Evolutionary conservation across 768 basidiomycete species (phyloP).

Genomic region (Mycena latifolia): DNA sequence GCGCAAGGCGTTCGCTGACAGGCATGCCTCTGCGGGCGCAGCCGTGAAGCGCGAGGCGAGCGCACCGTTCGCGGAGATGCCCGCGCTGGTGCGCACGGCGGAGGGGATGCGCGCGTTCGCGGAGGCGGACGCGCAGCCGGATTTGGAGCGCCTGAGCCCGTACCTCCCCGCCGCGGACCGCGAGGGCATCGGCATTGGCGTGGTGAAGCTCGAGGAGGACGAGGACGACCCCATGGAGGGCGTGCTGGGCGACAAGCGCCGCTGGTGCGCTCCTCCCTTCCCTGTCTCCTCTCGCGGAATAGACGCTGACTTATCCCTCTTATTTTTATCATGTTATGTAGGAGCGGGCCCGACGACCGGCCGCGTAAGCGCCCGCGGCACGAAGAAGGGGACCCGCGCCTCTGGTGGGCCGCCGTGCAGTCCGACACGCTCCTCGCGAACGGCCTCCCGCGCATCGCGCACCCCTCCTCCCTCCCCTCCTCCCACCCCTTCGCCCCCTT

Average conservation of each 20-base stretch:
- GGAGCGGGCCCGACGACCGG: conserved; percentile 55
- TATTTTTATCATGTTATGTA: conserved; percentile 16
- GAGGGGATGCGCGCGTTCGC: conserved; percentile 80
- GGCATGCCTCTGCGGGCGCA: too few species aligned
- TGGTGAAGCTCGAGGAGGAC: conserved; percentile 45
- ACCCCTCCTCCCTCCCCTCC: conserved; percentile 39
- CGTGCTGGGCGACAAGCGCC: conserved; percentile 73
- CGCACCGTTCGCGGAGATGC: conserved; percentile 72
- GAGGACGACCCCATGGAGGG: conserved; percentile 50
- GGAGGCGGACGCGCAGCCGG: conserved; percentile 68
- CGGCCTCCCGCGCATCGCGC: conserved; percentile 70
- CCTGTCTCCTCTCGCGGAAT: neutral
- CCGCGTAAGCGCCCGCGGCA: conserved; percentile 77
- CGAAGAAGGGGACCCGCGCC: conserved; percentile 60
- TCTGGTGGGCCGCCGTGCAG: conserved; percentile 84
- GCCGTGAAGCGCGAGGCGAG: conserved; percentile 43
- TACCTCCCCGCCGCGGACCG: conserved; percentile 28
- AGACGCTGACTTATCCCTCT: too few species aligned
- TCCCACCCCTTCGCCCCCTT: conserved; percentile 18
- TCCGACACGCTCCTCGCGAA: conserved; percentile 72
- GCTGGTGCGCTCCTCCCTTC: conserved; percentile 40
- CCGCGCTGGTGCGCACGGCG: conserved; percentile 77
- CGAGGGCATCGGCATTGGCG: too few species aligned
- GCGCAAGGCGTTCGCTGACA: conserved; percentile 26
- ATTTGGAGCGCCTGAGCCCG: conserved; percentile 32